Evolutionary conservation across 2,329 filamentous ascomycete genomes (phyloP).

Genomic region (Curvularia lunata): DNA sequence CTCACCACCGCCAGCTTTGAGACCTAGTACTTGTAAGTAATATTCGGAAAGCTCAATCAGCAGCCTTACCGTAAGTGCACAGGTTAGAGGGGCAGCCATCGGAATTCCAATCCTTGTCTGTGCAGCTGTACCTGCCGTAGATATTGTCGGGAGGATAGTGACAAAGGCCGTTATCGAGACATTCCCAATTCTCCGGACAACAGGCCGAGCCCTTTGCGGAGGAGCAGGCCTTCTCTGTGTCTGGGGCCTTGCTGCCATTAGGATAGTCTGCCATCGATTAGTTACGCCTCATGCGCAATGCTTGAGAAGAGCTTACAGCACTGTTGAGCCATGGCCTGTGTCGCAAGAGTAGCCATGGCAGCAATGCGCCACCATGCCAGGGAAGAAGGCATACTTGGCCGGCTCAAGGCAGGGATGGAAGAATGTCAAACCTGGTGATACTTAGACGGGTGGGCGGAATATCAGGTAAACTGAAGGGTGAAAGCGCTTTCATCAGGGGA

Average conservation of each 20-base stretch:
- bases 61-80: conserved; percentile 42
- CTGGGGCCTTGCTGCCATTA: conserved; percentile 35
- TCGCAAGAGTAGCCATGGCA: conserved; percentile 23
- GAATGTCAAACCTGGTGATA: conserved; percentile 9
- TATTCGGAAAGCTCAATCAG: no score
- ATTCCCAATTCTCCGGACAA: conserved; percentile 47
- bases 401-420: neutral
- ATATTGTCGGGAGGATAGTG: conserved; percentile 35
- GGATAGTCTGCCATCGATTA: conserved; percentile 43
- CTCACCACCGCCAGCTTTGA: conserved; percentile 37
- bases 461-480: conserved; percentile 15
- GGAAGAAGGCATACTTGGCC: conserved; percentile 24
- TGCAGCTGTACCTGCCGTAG: conserved; percentile 46
- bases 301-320: conserved; percentile 35
- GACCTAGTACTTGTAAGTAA: conserved; percentile 24
- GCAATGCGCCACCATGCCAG: conserved; percentile 30
- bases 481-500: neutral
- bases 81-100: conserved; percentile 43
- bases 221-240: conserved; percentile 44
- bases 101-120: conserved; percentile 44
- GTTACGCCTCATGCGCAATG: neutral
- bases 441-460: conserved; percentile 4
- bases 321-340: conserved; percentile 31
- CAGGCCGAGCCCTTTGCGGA: conserved; percentile 43
- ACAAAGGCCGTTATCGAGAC: conserved; percentile 49